Evolutionary conservation across 1,284 basidiomycete species (phyloP).

Genomic region (Pseudozyma sp.): DNA sequence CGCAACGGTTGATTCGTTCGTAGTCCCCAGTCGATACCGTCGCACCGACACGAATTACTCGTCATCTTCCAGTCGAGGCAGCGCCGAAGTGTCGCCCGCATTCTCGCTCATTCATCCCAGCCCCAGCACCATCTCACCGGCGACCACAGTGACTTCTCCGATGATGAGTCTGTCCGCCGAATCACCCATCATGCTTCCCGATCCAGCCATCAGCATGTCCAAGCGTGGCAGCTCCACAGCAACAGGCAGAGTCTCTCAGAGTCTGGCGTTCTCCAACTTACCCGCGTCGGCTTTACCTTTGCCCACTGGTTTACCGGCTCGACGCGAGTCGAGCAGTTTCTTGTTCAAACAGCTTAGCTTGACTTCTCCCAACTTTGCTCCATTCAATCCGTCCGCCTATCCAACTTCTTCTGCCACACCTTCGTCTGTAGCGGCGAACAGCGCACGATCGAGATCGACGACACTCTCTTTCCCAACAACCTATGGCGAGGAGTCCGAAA

Average conservation of each 20-base stretch:
- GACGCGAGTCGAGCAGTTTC: constrained; percentile 40
- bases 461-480: constrained; percentile 19
- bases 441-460: constrained; percentile 8
- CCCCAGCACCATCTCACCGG: constrained; percentile 25
- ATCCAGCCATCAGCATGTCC: constrained; percentile 20
- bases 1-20: constrained; percentile 8
- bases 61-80: constrained; percentile 27
- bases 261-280: constrained; percentile 12
- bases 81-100: constrained; percentile 30
- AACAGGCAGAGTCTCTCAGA: constrained; percentile 17
- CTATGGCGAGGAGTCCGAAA: constrained; percentile 36
- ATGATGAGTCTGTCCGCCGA: constrained; percentile 57
- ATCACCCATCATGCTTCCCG: constrained; percentile 50
- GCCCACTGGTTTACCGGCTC: constrained; percentile 1
- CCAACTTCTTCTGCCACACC: not conserved
- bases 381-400: constrained; percentile 8
- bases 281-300: constrained; percentile 34
- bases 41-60: constrained; percentile 24
- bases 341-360: constrained; percentile 45
- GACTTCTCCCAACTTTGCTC: constrained; percentile 36
- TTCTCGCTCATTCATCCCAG: constrained; percentile 24
- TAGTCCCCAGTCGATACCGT: constrained; percentile 1
- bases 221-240: constrained; percentile 11
- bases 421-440: not conserved
- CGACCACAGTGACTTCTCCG: constrained; percentile 48